A percentile compares a stretch with the other conserved stretches of the same genome.
phyloP scores from a whole-genome alignment of 331 rosid genomes.

The Arachis monticola region DNA sequence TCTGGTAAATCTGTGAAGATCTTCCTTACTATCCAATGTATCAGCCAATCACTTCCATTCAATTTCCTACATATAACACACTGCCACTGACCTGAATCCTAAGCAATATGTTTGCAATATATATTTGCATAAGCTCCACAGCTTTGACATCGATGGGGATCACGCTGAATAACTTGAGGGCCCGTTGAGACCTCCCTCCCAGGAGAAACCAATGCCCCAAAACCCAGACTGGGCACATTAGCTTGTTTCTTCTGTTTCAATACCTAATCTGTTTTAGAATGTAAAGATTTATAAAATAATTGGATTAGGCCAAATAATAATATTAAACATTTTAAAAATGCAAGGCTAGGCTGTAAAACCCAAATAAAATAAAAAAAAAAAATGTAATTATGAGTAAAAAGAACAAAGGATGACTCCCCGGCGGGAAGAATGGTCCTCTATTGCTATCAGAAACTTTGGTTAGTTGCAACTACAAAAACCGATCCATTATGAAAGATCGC shows the following conservation, averaged over 20 bases:
- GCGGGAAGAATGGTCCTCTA: slow-evolving; percentile 48
- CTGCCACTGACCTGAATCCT: slow-evolving; percentile 99
- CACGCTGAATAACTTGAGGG: slow-evolving; percentile 86
- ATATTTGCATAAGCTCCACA: slow-evolving; percentile 94
- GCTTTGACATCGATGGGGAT: slow-evolving; percentile 91
- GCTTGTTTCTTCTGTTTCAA: slow-evolving; percentile 88
- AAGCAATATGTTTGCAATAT: slow-evolving; percentile 77
- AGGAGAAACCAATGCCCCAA: slow-evolving; percentile 94
- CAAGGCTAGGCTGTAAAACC: slow-evolving; percentile 20
- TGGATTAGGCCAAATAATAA: neutral
- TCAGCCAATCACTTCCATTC: slow-evolving; percentile 87
- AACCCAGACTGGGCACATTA: slow-evolving; percentile 94
- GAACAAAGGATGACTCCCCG: slow-evolving; percentile 74
- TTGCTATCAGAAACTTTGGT: slow-evolving; percentile 55
- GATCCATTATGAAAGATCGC: slow-evolving; percentile 62
- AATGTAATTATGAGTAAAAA: slow-evolving; percentile 83
- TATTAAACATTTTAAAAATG: neutral
- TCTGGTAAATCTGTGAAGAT: slow-evolving; percentile 77
- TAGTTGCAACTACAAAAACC: slow-evolving; percentile 55
- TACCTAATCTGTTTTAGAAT: slow-evolving; percentile 62
- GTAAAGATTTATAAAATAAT: slow-evolving; percentile 14
- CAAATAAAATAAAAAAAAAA: slow-evolving; percentile 34
- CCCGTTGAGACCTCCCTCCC: slow-evolving; percentile 84
- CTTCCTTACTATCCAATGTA: slow-evolving; percentile 80
- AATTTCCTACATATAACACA: slow-evolving; percentile 87